Evolutionary conservation across 2,329 filamentous ascomycete species (phyloP), one percentile per base, ranked within the genome.

Genomic region (Penicillium sp.): DNA sequence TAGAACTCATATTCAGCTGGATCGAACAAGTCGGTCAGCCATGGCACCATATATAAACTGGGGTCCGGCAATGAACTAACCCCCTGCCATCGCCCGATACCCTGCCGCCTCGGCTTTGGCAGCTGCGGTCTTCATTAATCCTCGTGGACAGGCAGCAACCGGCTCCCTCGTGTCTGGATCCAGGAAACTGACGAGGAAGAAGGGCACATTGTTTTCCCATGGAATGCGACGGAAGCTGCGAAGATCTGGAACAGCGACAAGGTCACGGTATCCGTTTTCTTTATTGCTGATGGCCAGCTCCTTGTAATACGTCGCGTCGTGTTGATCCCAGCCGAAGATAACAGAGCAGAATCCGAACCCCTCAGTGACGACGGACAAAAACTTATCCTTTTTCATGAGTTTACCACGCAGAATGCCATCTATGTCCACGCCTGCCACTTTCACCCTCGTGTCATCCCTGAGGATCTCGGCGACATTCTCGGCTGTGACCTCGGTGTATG

Each of bases 301-400:
- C 61, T 80, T 83, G 68, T 88, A 85, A 70, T 95, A 96, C 10
- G 89, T 95, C 75, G 83, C 79, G 65, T 96, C 91, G 71, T 96
- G 90, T 89, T 95, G 95, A 72, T 96, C 90, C 91, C 91, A 95
- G 67, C 91, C 90, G 64, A 95, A 95, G 57, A 95, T 83, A 59
- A 95, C 89, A 16, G 88, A 93, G 76, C 91, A 95, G 77, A 95
- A 95, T 46, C 90, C 91, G 62, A 95, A 95, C 43, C 90, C 91
- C 37, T 83, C 80, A 35, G 81, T 72, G n/a, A 85, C 86, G 45
- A 95, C 81, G 27, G 87, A 89, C 31, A 95, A 76, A 71, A 96
- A 95, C 75, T 96, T 95, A 67, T 86, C 87, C 78, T 95, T 95
- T 61, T 89, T 89, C 72, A 95, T 84, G 54, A 95, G 80, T 75